Evolutionary conservation across 2,329 filamentous ascomycete species (phyloP).

Genomic region (Paraphoma sp.): DNA sequence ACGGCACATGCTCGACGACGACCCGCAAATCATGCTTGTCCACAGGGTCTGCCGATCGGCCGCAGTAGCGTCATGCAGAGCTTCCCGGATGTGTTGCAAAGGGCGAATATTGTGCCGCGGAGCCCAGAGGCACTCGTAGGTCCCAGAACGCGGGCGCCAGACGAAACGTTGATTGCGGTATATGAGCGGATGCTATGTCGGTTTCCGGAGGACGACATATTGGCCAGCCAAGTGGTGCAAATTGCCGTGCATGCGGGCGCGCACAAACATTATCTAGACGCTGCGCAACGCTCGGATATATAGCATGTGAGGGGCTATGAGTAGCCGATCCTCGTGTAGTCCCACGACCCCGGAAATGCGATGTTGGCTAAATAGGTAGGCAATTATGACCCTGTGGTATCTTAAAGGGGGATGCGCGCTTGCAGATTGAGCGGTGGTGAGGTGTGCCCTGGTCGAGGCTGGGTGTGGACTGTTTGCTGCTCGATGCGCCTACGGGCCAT

Average conservation of each 20-base stretch:
- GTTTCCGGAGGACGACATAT: slow-evolving; percentile 16
- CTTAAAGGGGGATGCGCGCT: neutral
- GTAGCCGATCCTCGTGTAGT: slow-evolving; percentile 10
- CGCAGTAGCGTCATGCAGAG: slow-evolving; percentile 36
- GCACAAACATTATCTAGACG: slow-evolving; percentile 27
- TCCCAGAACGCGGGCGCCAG: slow-evolving; percentile 30
- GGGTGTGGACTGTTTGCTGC: neutral
- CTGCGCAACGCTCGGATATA: slow-evolving; percentile 32
- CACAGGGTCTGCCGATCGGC: slow-evolving; percentile 35
- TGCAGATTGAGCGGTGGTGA: neutral
- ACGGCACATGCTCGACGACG: slow-evolving; percentile 8
- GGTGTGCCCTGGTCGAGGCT: neutral
- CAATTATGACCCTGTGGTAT: neutral
- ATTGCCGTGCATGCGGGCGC: slow-evolving; percentile 28
- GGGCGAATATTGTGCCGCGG: slow-evolving; percentile 17
- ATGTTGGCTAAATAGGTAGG: slow-evolving; percentile 17
- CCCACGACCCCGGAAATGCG: slow-evolving; percentile 7
- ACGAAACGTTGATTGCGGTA: slow-evolving; percentile 35
- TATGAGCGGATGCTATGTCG: slow-evolving; percentile 19
- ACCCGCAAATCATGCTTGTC: slow-evolving; percentile 6
- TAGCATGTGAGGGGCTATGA: slow-evolving; percentile 13
- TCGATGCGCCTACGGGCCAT: neutral
- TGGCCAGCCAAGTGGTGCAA: slow-evolving; percentile 19
- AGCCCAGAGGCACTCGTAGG: slow-evolving; percentile 6
- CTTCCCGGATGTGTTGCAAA: slow-evolving; percentile 27